phyloP scores from a whole-genome alignment of 2,329 filamentous ascomycete genomes.

The Botrytis aclada region DNA sequence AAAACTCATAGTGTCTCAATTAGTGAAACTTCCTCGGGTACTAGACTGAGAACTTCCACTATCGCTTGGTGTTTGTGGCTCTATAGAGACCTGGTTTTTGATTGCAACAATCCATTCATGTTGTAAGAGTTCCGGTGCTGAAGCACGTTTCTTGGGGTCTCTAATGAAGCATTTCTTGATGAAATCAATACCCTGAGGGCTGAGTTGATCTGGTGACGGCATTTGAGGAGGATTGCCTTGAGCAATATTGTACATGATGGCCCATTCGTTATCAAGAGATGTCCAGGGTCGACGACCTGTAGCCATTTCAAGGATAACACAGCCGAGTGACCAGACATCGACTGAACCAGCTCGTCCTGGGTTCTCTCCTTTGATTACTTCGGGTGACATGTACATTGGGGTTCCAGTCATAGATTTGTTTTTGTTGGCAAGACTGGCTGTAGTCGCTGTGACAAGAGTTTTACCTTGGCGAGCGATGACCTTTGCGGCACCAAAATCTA shows the following conservation, averaged over 20 bases:
- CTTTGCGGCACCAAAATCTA: slow-evolving; percentile 97
- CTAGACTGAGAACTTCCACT: slow-evolving; percentile 31
- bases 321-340: slow-evolving; percentile 95
- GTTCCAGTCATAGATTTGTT: slow-evolving; percentile 96
- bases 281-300: slow-evolving; percentile 94
- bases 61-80: slow-evolving; percentile 62
- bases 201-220: slow-evolving; percentile 79
- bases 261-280: slow-evolving; percentile 96
- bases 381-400: slow-evolving; percentile 99
- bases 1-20: not conserved
- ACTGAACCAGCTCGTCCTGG: slow-evolving; percentile 79
- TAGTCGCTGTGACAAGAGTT: slow-evolving; percentile 65
- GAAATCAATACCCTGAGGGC: slow-evolving; percentile 81
- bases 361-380: slow-evolving; percentile 90
- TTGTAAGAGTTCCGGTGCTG: slow-evolving; percentile 83
- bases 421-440: slow-evolving; percentile 52
- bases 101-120: slow-evolving; percentile 84
- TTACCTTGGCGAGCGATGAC: slow-evolving; percentile 92
- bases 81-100: slow-evolving; percentile 58
- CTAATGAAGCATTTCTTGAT: slow-evolving; percentile 80
- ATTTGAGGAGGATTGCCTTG: slow-evolving; percentile 91
- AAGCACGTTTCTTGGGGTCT: slow-evolving; percentile 74
- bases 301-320: slow-evolving; percentile 96
- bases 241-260: slow-evolving; percentile 99
- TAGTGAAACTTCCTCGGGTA: slow-evolving; percentile 28